Evolutionary conservation across 1,284 basidiomycete species (phyloP).

Genomic region (Cryptococcus floricola): DNA sequence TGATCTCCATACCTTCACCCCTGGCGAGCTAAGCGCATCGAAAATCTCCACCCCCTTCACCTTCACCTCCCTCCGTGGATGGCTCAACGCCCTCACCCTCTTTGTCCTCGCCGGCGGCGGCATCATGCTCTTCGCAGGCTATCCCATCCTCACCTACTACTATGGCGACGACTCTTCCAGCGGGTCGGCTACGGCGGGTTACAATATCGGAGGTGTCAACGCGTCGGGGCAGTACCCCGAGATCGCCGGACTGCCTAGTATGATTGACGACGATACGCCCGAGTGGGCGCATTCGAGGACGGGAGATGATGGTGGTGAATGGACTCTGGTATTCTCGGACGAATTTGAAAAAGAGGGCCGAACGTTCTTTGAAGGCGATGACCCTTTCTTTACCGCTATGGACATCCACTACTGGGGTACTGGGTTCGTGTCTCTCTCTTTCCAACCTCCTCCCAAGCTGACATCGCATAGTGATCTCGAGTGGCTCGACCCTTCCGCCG

Average conservation of each 20-base stretch:
- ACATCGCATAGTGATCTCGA: slow-evolving; percentile 37
- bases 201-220: slow-evolving; percentile 73
- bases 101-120: slow-evolving; percentile 50
- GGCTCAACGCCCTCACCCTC: slow-evolving; percentile 56
- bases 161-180: slow-evolving; percentile 16
- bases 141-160: slow-evolving; percentile 64
- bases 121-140: slow-evolving; percentile 67
- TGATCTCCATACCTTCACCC: slow-evolving; percentile 56
- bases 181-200: slow-evolving; percentile 43
- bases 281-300: slow-evolving; percentile 56
- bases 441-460: too few relatives aligned
- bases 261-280: slow-evolving; percentile 69
- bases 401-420: slow-evolving; percentile 58
- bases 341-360: slow-evolving; percentile 74
- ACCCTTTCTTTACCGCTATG: slow-evolving; percentile 53
- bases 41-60: slow-evolving; percentile 49
- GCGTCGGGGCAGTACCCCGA: slow-evolving; percentile 61
- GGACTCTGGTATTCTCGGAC: slow-evolving; percentile 75
- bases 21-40: slow-evolving; percentile 23
- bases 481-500: slow-evolving; percentile 67
- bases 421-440: slow-evolving; percentile 1
- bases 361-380: slow-evolving; percentile 53
- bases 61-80: slow-evolving; percentile 41
- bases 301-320: slow-evolving; percentile 63
- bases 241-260: slow-evolving; percentile 57